Base-by-base conservation (phyloP, 2,329 filamentous ascomycete genomes). In the Achaetomium macrosporum region DNA sequence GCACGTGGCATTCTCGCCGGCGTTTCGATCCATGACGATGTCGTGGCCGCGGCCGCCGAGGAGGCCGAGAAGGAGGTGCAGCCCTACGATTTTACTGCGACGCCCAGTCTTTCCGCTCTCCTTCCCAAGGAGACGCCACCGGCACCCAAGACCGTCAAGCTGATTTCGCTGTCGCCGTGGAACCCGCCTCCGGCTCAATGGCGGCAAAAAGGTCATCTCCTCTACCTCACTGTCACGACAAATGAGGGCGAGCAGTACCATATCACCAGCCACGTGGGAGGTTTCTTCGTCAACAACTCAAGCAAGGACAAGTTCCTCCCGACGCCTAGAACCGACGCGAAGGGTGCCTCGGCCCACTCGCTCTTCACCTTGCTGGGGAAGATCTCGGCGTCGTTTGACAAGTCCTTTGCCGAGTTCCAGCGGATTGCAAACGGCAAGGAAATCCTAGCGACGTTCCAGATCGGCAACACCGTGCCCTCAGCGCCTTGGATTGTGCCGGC, bases 281-380 rank as follows among this genome's bases (percentile, higher is more conserved):
- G 93, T 17, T 99, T 99, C 76, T 99, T 86, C 69, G 87, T 97
- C 65, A 99, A 96, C 79, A 96, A 91, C 71, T 96, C 88, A 30
- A 93, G 90, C 50, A 96, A 93, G 71, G 82, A 81, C 72, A 96
- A 93, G 72, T 99, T 99, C 64, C 93, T 97, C 68, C 93, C 93
- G 10, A 85, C 83, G 61, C 91, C 91, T 7, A 83, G 87, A 58
- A 77, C 83, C 35, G 78, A 85, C 15, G 88, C 90, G 25, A 96
- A 96, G 74, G 83, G 82, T 36, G 78, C 82, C 62, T 80, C 83
- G 16, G 84, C 90, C 2, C 93, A 97, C 73, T 99, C 93, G 11
- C 79, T 99, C 44, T 79, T 97, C 57, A 84, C 81, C 29, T 76
- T 99, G 51, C 81, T 99, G 54, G 77, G 80, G 47, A 76, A 87